Evolutionary conservation across 331 rosid species (phyloP).

Genomic region (Prunus yedoensis): DNA sequence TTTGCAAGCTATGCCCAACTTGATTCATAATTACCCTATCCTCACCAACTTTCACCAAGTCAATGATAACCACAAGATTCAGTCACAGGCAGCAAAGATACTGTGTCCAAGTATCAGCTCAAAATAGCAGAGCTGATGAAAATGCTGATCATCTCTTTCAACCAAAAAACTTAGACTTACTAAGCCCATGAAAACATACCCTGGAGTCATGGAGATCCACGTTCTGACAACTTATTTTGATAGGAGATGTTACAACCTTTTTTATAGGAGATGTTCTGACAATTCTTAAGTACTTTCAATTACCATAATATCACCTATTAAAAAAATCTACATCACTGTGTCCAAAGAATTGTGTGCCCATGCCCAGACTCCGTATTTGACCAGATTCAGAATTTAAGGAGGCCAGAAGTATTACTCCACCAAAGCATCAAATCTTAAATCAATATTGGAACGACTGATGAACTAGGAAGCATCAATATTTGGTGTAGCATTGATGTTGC

Average conservation of each 20-base stretch:
- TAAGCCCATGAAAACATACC: slow-evolving; percentile 10
- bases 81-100: slow-evolving; percentile 23
- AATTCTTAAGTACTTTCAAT: slow-evolving; percentile 3
- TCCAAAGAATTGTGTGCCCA: slow-evolving; percentile 5
- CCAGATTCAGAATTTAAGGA: neutral
- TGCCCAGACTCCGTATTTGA: slow-evolving; percentile 23
- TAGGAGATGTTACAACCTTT: neutral
- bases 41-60: slow-evolving; percentile 17
- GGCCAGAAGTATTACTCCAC: neutral
- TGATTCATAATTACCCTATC: slow-evolving; percentile 23
- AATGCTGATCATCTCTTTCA: slow-evolving; percentile 28
- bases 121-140: slow-evolving; percentile 28
- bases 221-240: neutral
- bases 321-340: neutral
- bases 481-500: slow-evolving; percentile 5
- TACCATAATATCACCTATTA: neutral
- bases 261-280: neutral
- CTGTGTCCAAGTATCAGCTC: slow-evolving; percentile 22
- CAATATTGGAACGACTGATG: slow-evolving; percentile 7
- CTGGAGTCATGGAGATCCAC: slow-evolving; percentile 6
- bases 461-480: slow-evolving; percentile 3
- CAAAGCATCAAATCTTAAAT: neutral
- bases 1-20: slow-evolving; percentile 22
- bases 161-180: slow-evolving; percentile 5
- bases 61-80: slow-evolving; percentile 15